Evolutionary conservation across 352 stramenopile genomes (phyloP).

Genomic region (Thalassiosira ordinaria): DNA sequence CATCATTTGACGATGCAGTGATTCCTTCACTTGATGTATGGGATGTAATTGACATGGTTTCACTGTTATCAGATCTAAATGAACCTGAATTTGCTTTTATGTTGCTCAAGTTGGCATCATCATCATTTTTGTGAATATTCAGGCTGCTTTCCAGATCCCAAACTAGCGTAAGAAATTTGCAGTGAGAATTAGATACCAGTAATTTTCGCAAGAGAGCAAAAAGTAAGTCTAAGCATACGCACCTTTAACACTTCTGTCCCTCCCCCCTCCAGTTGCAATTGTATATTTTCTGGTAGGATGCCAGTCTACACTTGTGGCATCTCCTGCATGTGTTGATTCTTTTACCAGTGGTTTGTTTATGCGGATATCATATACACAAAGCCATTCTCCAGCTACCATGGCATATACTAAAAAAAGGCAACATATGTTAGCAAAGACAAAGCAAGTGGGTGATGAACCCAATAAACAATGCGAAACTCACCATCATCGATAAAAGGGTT

Average conservation of each 20-base stretch:
- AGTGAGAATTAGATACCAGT: no score
- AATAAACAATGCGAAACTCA: slow-evolving; percentile 17
- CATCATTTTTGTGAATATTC: slow-evolving; percentile 66
- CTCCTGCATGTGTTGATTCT: slow-evolving; percentile 76
- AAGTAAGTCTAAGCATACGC: slow-evolving; percentile 12
- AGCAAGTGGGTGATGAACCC: not conserved
- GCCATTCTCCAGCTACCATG: slow-evolving; percentile 78
- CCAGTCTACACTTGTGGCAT: slow-evolving; percentile 72
- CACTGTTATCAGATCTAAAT: slow-evolving; percentile 61
- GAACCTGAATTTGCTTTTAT: slow-evolving; percentile 68
- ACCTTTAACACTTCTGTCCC: slow-evolving; percentile 68
- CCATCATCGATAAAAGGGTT: slow-evolving; percentile 74
- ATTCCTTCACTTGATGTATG: slow-evolving; percentile 50
- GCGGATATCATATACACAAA: slow-evolving; percentile 78
- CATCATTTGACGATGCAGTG: slow-evolving; percentile 22
- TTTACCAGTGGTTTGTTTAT: slow-evolving; percentile 70
- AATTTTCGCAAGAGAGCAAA: no score
- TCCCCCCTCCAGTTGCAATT: slow-evolving; percentile 78
- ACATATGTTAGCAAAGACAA: not conserved
- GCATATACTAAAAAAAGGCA: slow-evolving; percentile 70
- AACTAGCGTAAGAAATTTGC: slow-evolving; percentile 47
- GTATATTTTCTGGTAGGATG: slow-evolving; percentile 72
- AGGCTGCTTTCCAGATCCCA: slow-evolving; percentile 74
- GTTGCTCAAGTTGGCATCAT: slow-evolving; percentile 28
- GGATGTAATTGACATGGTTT: slow-evolving; percentile 55